Base-by-base conservation (phyloP, 2,329 filamentous ascomycete genomes). In the Cordyceps sp. region DNA sequence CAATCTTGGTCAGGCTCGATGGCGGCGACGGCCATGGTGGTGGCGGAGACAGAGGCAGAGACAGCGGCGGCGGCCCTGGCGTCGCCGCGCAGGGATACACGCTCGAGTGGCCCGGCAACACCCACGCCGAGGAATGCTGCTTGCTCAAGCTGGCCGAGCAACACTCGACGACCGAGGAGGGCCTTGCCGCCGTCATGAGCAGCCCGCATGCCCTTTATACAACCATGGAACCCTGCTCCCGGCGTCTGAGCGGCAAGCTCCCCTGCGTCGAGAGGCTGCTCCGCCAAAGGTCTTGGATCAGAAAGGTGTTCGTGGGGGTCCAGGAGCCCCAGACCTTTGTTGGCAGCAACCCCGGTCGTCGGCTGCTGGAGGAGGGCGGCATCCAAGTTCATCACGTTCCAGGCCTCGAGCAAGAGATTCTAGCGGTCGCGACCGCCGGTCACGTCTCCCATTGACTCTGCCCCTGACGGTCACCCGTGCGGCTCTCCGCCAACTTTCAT, bases 61-160 rank as follows among this genome's bases (percentile, higher is more conserved):
- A n/a, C n/a, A n/a, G n/a, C 33, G 27, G 32, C 6, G 6, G 10
- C 12, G 26, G 64, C 23, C 65, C 73, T 43, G 50, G 57, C 18
- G 61, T 92, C 36, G 63, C 92, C 19, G 71, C 80, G 1, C 81
- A 82, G 2, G 88, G 90, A 33, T 96, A 88, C 58, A 94, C 90
- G 0, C 67, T 94, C 36, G 88, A 98, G 54, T 72, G 86, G 4
- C 66, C 74, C 0, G 90, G 88, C 26, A 98, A 98, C 58, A 96
- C 90, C 0, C 90, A 98, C 49, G 90, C 90, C 4, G 90, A 98
- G 51, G 85, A 98, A 58, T 88, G 79, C 53, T 93, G 84, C 48
- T 67, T 98, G 35, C 56, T 76, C 30, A 96, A 98, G 52, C 66
- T 76, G 12, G 61, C 70, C 2, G 45, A 58, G 30, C 44, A 59